Conservation (phyloP, 192 early-diverging fungal genomes). For the Backusella sp. region DNA sequence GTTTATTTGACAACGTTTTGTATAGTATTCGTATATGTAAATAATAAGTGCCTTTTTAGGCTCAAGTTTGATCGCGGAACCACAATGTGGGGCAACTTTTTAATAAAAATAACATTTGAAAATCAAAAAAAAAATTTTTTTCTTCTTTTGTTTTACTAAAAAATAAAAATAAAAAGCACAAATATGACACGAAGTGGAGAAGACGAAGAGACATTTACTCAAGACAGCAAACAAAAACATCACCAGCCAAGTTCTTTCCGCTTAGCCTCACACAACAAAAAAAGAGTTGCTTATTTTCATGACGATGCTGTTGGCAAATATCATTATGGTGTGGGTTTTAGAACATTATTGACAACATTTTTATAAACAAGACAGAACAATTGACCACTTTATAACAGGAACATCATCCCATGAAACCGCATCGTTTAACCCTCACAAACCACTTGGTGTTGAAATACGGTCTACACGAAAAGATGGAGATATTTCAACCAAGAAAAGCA, state of each 20-base stretch:
- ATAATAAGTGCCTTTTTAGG: too few relatives aligned
- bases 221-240: conserved; percentile 28
- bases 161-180: too few relatives aligned
- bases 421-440: conserved; percentile 91
- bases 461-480: conserved; percentile 86
- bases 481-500: conserved; percentile 80
- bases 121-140: too few relatives aligned
- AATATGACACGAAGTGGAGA: conserved; percentile 29
- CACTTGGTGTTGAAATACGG: conserved; percentile 93
- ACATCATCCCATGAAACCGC: conserved; percentile 88
- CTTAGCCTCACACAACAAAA: conserved; percentile 55
- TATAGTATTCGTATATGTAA: too few relatives aligned
- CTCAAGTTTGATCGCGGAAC: too few relatives aligned
- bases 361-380: neutral
- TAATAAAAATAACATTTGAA: too few relatives aligned
- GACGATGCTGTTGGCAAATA: conserved; percentile 78
- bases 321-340: conserved; percentile 63
- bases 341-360: conserved; percentile 2
- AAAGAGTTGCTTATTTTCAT: conserved; percentile 72
- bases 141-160: too few relatives aligned
- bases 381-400: conserved; percentile 34
- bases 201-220: conserved; percentile 25
- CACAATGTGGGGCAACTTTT: too few relatives aligned
- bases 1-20: too few relatives aligned
- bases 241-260: conserved; percentile 12